These are phyloP conservation scores for Phytopythium vexans DNA, from an alignment of 352 stramenopile genomes.

Conservation along the genomic window DNA sequence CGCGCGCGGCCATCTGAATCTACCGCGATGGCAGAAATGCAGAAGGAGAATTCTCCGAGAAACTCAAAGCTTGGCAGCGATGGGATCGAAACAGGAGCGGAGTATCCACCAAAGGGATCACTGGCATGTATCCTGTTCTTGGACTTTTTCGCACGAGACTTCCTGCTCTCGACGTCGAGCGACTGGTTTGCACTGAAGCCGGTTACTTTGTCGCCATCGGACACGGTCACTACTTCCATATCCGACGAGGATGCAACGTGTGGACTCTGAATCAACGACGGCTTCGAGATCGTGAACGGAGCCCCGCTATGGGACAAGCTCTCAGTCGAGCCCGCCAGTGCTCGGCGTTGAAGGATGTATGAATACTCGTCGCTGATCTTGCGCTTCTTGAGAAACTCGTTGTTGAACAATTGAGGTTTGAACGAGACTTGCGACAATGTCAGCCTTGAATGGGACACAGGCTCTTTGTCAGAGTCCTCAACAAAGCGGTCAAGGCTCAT, in stretches of 20 bases:
- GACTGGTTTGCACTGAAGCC: too few relatives aligned
- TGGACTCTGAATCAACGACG: slow-evolving; percentile 54
- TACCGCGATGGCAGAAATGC: too few relatives aligned
- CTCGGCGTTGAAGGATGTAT: slow-evolving; percentile 64
- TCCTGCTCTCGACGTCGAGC: slow-evolving; percentile 24
- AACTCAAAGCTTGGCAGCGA: too few relatives aligned
- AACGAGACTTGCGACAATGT: slow-evolving; percentile 24
- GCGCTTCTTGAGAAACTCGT: slow-evolving; percentile 54
- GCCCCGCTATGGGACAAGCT: slow-evolving; percentile 19
- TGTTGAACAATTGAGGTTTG: too few relatives aligned
- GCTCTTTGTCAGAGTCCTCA: slow-evolving; percentile 13
- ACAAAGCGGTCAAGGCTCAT: slow-evolving; percentile 15
- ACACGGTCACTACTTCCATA: slow-evolving; percentile 44
- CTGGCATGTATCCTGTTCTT: too few relatives aligned
- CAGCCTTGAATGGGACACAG: slow-evolving; percentile 13
- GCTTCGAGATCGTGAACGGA: slow-evolving; percentile 33
- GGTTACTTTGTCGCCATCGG: slow-evolving; percentile 36
- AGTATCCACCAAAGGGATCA: too few relatives aligned
- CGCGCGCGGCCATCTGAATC: too few relatives aligned
- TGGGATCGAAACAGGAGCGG: too few relatives aligned
- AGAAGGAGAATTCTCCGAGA: too few relatives aligned
- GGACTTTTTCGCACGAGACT: slow-evolving; percentile 10
- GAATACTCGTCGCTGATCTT: slow-evolving; percentile 71
- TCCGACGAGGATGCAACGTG: slow-evolving; percentile 38
- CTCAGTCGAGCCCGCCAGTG: slow-evolving; percentile 18